A percentile compares a stretch with the other conserved stretches of the same genome.
phyloP scores from a whole-genome alignment of 192 early-diverging fungal species.

The Geranomyces variabilis region DNA sequence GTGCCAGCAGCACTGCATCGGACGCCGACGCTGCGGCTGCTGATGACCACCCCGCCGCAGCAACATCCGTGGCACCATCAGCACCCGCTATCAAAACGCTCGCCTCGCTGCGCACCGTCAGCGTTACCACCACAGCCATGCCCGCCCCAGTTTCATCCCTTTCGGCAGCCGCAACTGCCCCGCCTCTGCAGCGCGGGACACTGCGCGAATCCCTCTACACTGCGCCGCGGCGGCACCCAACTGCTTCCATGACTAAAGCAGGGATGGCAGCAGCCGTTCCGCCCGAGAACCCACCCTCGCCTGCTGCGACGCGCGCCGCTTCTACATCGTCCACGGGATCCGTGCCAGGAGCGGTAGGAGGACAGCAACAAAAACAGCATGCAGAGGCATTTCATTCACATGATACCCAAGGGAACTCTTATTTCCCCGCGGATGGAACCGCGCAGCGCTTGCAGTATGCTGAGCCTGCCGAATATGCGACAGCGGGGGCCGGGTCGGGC shows the following conservation, averaged over 20 bases:
- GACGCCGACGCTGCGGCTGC: no score
- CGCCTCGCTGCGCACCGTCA: not conserved
- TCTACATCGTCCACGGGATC: not conserved
- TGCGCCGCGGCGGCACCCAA: not conserved
- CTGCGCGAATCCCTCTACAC: not conserved
- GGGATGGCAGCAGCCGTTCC: not conserved
- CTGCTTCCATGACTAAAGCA: no score
- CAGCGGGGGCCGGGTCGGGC: not conserved
- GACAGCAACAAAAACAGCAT: not conserved
- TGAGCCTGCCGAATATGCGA: no score
- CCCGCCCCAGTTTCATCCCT: not conserved
- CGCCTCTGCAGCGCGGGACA: not conserved
- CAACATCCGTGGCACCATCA: no score
- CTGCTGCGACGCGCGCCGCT: slow-evolving; percentile 14
- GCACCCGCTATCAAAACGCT: not conserved
- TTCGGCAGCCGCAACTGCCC: not conserved
- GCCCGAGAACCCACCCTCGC: slow-evolving; percentile 24
- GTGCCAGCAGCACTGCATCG: not conserved
- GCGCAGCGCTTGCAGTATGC: no score
- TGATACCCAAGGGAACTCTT: no score
- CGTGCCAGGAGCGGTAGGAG: not conserved
- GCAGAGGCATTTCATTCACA: no score
- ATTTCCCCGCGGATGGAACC: no score
- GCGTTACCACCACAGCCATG: slow-evolving; percentile 1
- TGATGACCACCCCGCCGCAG: no score